phyloP scores from a whole-genome alignment of 441 rosid species.

The Cnidoscolus chayamansa region DNA sequence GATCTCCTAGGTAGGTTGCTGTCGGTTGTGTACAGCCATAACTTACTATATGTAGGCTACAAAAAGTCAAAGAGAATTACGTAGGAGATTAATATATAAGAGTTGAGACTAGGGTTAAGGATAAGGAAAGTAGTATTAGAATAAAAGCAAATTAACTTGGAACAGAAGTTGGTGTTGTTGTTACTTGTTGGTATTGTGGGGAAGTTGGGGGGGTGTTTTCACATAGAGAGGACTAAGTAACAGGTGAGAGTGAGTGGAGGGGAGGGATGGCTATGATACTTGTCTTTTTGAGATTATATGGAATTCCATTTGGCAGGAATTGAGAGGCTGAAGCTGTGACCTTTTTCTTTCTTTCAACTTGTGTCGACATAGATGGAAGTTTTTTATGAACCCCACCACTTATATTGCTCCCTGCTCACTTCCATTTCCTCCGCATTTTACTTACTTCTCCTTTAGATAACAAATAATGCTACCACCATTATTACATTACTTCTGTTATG shows the following conservation, averaged over 20 bases:
- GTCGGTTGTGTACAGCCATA: too few species aligned
- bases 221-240: slow-evolving; percentile 21
- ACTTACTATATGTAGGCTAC: too few species aligned
- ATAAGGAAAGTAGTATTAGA: too few species aligned
- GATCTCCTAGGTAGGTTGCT: too few species aligned
- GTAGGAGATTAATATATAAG: not conserved
- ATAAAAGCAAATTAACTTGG: too few species aligned
- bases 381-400: slow-evolving; percentile 57
- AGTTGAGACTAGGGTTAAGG: too few species aligned
- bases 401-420: slow-evolving; percentile 36
- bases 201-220: slow-evolving; percentile 55
- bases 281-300: slow-evolving; percentile 1
- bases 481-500: too few species aligned
- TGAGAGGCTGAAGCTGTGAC: slow-evolving; percentile 24
- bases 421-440: not conserved
- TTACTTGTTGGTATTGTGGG: slow-evolving; percentile 41
- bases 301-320: slow-evolving; percentile 48
- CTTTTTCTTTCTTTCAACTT: slow-evolving; percentile 35
- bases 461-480: not conserved
- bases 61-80: not conserved
- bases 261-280: slow-evolving; percentile 6
- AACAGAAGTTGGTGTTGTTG: slow-evolving; percentile 14
- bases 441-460: not conserved
- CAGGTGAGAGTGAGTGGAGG: slow-evolving; percentile 32
- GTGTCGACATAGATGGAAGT: slow-evolving; percentile 36